A percentile compares a stretch with the other conserved stretches of the same genome.
These are phyloP conservation scores for Monosporozyma aquatica DNA, from an alignment of 805 yeast species.

Conservation along the genomic window DNA sequence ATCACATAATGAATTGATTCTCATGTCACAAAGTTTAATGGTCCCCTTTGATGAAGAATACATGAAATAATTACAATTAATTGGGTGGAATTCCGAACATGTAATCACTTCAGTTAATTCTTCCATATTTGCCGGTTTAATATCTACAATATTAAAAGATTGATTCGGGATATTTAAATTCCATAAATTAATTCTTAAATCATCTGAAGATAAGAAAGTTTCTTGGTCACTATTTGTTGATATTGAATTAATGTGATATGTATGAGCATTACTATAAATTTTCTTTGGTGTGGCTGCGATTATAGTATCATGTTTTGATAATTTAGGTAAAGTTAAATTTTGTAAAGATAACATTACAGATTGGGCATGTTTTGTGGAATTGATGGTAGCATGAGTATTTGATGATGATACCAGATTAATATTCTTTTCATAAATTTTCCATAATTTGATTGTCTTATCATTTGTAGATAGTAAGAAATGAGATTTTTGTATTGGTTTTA, in stretches of 20 bases:
- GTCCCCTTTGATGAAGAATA: constrained; percentile 94
- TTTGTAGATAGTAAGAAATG: constrained; percentile 85
- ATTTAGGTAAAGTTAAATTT: constrained; percentile 68
- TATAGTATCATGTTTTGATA: constrained; percentile 89
- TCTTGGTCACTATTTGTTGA: constrained; percentile 93
- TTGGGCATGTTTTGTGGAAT: constrained; percentile 16
- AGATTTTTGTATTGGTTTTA: constrained; percentile 75
- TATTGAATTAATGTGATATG: constrained; percentile 94
- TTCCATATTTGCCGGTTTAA: constrained; percentile 97
- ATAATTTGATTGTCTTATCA: constrained; percentile 95
- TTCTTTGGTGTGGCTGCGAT: constrained; percentile 91
- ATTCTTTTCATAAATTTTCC: constrained; percentile 91
- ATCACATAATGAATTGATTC: constrained; percentile 91
- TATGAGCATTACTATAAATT: constrained; percentile 92
- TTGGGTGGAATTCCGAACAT: constrained; percentile 92
- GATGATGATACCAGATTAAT: constrained; percentile 69
- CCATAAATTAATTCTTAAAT: constrained; percentile 92
- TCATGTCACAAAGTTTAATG: constrained; percentile 91
- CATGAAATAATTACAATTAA: constrained; percentile 86
- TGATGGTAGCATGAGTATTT: constrained; percentile 1
- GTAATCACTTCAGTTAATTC: constrained; percentile 97
- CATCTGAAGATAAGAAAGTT: constrained; percentile 88
- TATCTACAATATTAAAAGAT: constrained; percentile 93
- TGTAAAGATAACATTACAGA: constrained; percentile 31
- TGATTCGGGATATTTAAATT: constrained; percentile 89